Conservation (phyloP, 257 asterid species). For the Anisodus tanguticus region DNA sequence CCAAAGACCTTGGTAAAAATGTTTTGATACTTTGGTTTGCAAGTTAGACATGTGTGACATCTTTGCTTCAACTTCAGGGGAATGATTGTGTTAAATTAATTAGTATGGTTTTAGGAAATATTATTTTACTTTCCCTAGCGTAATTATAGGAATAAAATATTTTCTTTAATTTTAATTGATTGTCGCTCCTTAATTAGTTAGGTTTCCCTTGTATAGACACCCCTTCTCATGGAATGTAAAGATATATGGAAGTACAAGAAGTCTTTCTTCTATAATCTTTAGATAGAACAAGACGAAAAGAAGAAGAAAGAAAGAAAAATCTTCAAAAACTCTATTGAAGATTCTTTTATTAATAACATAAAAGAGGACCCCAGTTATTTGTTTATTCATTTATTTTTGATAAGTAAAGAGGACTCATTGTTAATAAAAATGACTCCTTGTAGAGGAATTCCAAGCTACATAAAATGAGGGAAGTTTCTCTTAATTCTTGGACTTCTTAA, state of each 20-base stretch:
- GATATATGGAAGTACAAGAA: not conserved
- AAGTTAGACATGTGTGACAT: not conserved
- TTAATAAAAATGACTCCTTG: not conserved
- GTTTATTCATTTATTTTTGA: not conserved
- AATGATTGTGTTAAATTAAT: not conserved
- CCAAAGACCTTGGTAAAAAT: not conserved
- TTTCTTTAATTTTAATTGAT: not conserved
- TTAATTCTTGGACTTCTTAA: not conserved
- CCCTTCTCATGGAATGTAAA: not conserved
- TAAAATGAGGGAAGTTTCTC: not conserved
- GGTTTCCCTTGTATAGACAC: not conserved
- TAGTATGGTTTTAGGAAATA: not conserved
- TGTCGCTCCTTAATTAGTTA: not conserved
- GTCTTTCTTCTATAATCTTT: not conserved
- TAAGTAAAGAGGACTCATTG: not conserved
- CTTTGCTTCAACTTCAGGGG: no score
- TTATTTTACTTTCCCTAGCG: not conserved
- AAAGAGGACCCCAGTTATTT: not conserved
- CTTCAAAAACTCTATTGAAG: not conserved
- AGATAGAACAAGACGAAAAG: not conserved
- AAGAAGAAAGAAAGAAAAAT: not conserved
- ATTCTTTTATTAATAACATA: not conserved
- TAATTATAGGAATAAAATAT: not conserved
- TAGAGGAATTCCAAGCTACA: not conserved
- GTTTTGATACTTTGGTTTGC: not conserved